Conservation (phyloP, 306 rosid genomes). For the Mucuna pruriens region DNA sequence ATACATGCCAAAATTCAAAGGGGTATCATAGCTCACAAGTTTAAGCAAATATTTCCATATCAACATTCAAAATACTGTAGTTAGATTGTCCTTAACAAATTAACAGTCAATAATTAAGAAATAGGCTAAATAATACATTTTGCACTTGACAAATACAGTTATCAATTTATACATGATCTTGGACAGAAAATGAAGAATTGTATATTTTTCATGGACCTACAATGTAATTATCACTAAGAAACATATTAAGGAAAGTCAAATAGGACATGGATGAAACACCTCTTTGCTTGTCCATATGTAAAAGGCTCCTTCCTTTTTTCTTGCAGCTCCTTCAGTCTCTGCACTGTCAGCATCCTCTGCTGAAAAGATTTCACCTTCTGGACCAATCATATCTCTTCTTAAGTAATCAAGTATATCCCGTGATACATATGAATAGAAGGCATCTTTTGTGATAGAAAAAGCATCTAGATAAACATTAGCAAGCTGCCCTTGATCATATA, state of each 20-base stretch:
- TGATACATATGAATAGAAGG: constrained; percentile 63
- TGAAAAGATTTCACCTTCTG: constrained; percentile 94
- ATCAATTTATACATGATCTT: neutral
- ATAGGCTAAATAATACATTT: neutral
- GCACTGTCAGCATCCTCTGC: constrained; percentile 99
- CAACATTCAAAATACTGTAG: constrained; percentile 13
- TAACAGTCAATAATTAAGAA: constrained; percentile 9
- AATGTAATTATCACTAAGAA: constrained; percentile 20
- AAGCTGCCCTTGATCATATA: constrained; percentile 95
- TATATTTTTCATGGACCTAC: constrained; percentile 14
- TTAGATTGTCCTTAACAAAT: constrained; percentile 1
- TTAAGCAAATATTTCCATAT: neutral
- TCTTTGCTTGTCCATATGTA: constrained; percentile 87
- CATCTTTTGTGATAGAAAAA: constrained; percentile 78
- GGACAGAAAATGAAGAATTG: constrained; percentile 22
- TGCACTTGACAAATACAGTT: neutral
- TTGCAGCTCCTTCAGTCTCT: constrained; percentile 73
- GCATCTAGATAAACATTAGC: constrained; percentile 81
- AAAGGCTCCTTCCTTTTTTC: constrained; percentile 91
- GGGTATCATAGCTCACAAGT: constrained; percentile 1
- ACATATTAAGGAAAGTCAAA: constrained; percentile 30
- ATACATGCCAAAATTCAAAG: neutral
- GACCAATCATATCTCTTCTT: constrained; percentile 94
- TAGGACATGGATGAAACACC: constrained; percentile 50
- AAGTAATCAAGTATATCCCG: constrained; percentile 91